These are phyloP conservation scores for Saccharomyces hybrid DNA, from an alignment of 1,139 yeast species.

Conservation along the genomic window DNA sequence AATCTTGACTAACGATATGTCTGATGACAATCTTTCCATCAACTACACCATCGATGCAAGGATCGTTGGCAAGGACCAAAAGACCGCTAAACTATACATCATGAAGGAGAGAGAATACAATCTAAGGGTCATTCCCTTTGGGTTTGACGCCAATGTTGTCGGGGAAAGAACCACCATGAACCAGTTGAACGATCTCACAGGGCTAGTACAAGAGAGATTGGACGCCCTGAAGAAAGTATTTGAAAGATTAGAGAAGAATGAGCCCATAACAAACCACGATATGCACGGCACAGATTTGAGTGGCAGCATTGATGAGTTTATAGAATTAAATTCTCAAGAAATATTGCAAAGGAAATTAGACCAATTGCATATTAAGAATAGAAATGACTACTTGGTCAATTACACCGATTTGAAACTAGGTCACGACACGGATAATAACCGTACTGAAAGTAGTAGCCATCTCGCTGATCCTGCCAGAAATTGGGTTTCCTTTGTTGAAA, in stretches of 20 bases:
- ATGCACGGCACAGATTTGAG: conserved; percentile 19
- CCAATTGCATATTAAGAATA: conserved; percentile 17
- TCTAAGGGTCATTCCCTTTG: conserved; percentile 33
- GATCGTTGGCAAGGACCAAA: conserved; percentile 22
- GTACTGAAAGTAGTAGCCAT: neutral
- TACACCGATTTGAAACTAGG: neutral
- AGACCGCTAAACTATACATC: conserved; percentile 18
- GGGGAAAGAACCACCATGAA: conserved; percentile 17
- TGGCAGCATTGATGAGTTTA: conserved; percentile 15
- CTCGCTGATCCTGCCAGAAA: neutral
- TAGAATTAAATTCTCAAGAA: conserved; percentile 17
- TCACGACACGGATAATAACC: neutral
- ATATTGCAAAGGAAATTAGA: conserved; percentile 17
- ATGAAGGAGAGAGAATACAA: conserved; percentile 28
- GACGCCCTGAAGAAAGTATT: conserved; percentile 17
- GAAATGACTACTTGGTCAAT: conserved; percentile 5
- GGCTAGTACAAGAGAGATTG: conserved; percentile 15
- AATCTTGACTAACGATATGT: conserved; percentile 32
- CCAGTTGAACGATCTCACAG: conserved; percentile 14
- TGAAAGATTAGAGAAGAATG: conserved; percentile 13
- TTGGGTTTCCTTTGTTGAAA: conserved; percentile 8
- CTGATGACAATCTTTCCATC: conserved; percentile 21
- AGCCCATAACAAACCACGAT: conserved; percentile 16
- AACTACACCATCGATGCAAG: conserved; percentile 14
- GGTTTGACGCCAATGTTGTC: conserved; percentile 22